A percentile compares a stretch with the other conserved stretches of the same genome.
Conservation (phyloP, 2,329 filamentous ascomycete genomes). For the Coniella lustricola region DNA sequence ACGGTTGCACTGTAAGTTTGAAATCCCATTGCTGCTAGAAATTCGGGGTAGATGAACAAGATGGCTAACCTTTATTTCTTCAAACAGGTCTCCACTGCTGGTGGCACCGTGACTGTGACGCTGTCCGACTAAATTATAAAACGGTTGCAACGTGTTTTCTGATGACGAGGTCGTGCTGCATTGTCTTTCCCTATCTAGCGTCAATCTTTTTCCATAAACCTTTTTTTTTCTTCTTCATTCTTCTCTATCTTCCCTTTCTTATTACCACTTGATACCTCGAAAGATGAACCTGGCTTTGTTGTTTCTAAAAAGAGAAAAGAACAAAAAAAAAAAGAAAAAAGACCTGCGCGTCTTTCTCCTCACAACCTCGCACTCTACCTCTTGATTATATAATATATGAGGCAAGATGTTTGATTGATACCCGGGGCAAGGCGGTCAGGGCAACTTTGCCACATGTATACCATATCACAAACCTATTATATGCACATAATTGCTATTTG, state of each 20-base stretch:
- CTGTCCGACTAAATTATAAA: constrained; percentile 10
- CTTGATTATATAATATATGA: neutral
- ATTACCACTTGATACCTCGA: constrained; percentile 11
- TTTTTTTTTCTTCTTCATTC: neutral
- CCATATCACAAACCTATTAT: constrained; percentile 7
- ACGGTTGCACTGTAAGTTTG: constrained; percentile 74
- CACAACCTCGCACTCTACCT: constrained; percentile 3
- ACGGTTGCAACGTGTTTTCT: neutral
- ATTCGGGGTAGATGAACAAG: too few species aligned
- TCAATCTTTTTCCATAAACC: constrained; percentile 11
- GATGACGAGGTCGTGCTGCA: constrained; percentile 8
- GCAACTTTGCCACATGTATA: too few species aligned
- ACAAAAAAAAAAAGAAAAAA: neutral
- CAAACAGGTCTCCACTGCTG: constrained; percentile 9
- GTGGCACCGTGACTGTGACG: constrained; percentile 12
- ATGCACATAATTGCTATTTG: constrained; percentile 18
- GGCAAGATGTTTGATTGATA: neutral
- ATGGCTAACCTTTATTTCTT: too few species aligned
- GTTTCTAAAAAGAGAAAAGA: too few species aligned
- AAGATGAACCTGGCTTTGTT: neutral
- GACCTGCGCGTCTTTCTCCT: neutral
- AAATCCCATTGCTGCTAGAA: too few species aligned
- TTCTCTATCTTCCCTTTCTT: neutral
- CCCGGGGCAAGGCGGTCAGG: constrained; percentile 5
- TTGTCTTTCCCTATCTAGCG: constrained; percentile 13